Percentiles rank a stretch among this genome's conserved stretches.
Conservation (phyloP, 441 rosid genomes). For the Pelargonium myrrhifolium region DNA sequence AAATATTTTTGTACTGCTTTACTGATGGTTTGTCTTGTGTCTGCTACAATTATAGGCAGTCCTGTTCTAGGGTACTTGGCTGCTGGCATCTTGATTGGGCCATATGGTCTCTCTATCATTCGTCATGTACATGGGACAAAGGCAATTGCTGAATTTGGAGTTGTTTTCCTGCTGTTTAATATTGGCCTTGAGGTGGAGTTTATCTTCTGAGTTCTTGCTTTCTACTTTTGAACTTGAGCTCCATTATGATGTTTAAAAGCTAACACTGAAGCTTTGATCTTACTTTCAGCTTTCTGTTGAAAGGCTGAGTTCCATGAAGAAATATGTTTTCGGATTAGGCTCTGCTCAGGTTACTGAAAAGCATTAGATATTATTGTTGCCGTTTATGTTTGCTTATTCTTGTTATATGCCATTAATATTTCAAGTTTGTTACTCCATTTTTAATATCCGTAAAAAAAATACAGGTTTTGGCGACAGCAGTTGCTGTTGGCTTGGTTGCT, state of each 20-base stretch:
- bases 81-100: slow-evolving; percentile 98
- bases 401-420: slow-evolving; percentile 8
- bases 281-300: slow-evolving; percentile 81
- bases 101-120: slow-evolving; percentile 91
- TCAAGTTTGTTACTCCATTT: slow-evolving; percentile 17
- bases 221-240: slow-evolving; percentile 20
- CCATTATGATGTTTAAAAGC: slow-evolving; percentile 19
- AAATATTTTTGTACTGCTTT: slow-evolving; percentile 7
- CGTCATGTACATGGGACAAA: slow-evolving; percentile 95
- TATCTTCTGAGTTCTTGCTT: slow-evolving; percentile 15
- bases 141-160: slow-evolving; percentile 98
- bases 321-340: slow-evolving; percentile 94
- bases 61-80: slow-evolving; percentile 98
- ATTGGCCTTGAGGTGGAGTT: slow-evolving; percentile 93
- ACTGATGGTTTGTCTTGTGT: slow-evolving; percentile 22
- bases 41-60: slow-evolving; percentile 64
- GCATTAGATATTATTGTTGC: slow-evolving; percentile 11
- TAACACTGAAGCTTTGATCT: slow-evolving; percentile 24
- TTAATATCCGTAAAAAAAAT: slow-evolving; percentile 24
- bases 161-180: slow-evolving; percentile 91
- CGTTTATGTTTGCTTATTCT: slow-evolving; percentile 8
- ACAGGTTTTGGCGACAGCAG: slow-evolving; percentile 93
- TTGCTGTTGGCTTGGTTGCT: slow-evolving; percentile 68
- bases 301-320: slow-evolving; percentile 99
- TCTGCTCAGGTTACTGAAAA: slow-evolving; percentile 71